Base-by-base conservation (phyloP, 129 eudicot species). In the Lactuca saligna region DNA sequence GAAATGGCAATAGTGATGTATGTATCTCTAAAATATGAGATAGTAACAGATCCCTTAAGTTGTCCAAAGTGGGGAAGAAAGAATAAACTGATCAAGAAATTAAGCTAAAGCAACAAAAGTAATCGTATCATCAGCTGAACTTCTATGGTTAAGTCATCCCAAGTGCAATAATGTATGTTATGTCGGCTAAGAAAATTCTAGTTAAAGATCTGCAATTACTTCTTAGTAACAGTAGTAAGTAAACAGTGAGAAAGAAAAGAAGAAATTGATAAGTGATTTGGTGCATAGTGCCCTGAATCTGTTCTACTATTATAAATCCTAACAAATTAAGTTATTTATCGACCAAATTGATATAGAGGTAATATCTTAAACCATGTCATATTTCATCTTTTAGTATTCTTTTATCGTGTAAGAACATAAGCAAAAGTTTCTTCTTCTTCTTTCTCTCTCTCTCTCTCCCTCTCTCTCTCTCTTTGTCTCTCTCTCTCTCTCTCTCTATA, bases 341-440 rank as follows among this genome's bases (percentile, higher is more conserved):
- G 70, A 49, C 72, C 75, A 59, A 39, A 35, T 64, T 65, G 78
- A 66, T 59, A 35, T 17, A 79, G 54, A 73, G 76, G 80, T 76
- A 76, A 61, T 44, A n/a, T 31, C 42, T 66, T 65, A 61, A 59
- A 68, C 37, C n/a, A 64, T 71, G 79, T 73, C 75, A 82, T 80
- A 14, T 51, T 60, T 68, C 57, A 48, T 15, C 16, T 44, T 35
- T 59, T 54, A 17, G 31, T 68, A 54, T 63, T 41, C 8, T 5
- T 31, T 42, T 10, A 4, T 54, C 32, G 20, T 41, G 44, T 17
- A 53, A 53, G 14, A 6, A n/a, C 63, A 9, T 53, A 73, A 54
- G 65, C n/a, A 54, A 63, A 25, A 25, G 29, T 25, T 25, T 25
- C 29, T 25, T 25, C 29, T 25, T n/a, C n/a, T n/a, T n/a, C n/a